Percentiles rank a stretch among this genome's conserved stretches.
phyloP scores from a whole-genome alignment of 164 flowering plant species.

The Vitis rupestris region DNA sequence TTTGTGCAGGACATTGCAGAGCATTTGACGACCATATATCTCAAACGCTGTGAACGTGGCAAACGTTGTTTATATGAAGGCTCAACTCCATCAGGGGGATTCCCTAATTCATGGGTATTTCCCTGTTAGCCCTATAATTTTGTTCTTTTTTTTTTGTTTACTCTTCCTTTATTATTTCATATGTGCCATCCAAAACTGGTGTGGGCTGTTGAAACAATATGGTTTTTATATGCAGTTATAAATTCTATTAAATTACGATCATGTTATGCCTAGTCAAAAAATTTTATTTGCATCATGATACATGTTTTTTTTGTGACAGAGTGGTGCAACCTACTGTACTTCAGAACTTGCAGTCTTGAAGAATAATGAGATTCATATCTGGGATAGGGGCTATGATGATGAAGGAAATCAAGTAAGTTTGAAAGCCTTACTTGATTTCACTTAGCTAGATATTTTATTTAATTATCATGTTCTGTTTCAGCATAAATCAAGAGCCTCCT shows the following conservation, averaged over 20 bases:
- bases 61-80: slow-evolving; percentile 97
- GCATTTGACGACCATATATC: slow-evolving; percentile 81
- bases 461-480: background rate
- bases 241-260: too few relatives aligned
- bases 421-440: background rate
- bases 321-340: slow-evolving; percentile 80
- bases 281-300: background rate
- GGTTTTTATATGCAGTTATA: too few relatives aligned
- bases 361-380: slow-evolving; percentile 75
- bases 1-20: slow-evolving; percentile 80
- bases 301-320: slow-evolving; percentile 39
- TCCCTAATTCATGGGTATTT: slow-evolving; percentile 93
- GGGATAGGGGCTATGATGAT: slow-evolving; percentile 91
- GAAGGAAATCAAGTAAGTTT: slow-evolving; percentile 88
- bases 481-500: background rate
- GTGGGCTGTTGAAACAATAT: too few relatives aligned
- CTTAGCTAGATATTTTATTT: background rate
- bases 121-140: background rate
- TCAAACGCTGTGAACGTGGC: slow-evolving; percentile 89
- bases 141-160: background rate
- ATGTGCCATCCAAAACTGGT: background rate
- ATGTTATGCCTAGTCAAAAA: too few relatives aligned
- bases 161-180: background rate
- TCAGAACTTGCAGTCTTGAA: slow-evolving; percentile 81
- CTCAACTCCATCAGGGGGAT: slow-evolving; percentile 88